phyloP scores from a whole-genome alignment of 2,329 filamentous ascomycete species.

The Sporothrix protearum region DNA sequence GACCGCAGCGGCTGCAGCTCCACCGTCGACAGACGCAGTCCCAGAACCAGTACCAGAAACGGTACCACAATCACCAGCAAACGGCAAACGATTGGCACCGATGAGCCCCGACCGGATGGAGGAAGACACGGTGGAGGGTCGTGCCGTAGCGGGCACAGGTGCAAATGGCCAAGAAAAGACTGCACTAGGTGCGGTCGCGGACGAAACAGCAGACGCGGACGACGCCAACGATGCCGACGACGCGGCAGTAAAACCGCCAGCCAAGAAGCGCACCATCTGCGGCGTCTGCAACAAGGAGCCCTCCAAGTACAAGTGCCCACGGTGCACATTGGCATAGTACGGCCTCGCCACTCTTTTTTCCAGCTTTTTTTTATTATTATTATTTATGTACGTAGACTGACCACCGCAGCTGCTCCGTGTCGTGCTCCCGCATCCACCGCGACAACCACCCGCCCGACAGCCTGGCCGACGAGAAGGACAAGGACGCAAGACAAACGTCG shows the following conservation, averaged over 20 bases:
- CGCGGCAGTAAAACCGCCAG: conserved; percentile 24
- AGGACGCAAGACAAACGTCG: not conserved
- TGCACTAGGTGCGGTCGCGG: too few species aligned
- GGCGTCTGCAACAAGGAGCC: conserved; percentile 50
- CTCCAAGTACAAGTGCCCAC: conserved; percentile 62
- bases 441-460: conserved; percentile 34
- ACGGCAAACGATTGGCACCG: not conserved
- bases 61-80: too few species aligned
- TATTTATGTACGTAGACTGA: not conserved
- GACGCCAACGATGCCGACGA: not conserved
- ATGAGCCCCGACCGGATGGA: not conserved
- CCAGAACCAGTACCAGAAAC: not conserved
- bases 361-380: not conserved
- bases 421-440: conserved; percentile 44
- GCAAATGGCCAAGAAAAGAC: not conserved
- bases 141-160: not conserved
- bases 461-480: conserved; percentile 9
- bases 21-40: not conserved
- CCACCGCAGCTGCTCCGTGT: conserved; percentile 53
- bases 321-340: conserved; percentile 57
- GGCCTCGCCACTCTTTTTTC: conserved; percentile 31
- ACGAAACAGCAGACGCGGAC: not conserved
- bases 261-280: conserved; percentile 41
- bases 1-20: not conserved
- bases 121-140: not conserved